Conservation (phyloP, 768 basidiomycete species). For the Suillus luteus region DNA sequence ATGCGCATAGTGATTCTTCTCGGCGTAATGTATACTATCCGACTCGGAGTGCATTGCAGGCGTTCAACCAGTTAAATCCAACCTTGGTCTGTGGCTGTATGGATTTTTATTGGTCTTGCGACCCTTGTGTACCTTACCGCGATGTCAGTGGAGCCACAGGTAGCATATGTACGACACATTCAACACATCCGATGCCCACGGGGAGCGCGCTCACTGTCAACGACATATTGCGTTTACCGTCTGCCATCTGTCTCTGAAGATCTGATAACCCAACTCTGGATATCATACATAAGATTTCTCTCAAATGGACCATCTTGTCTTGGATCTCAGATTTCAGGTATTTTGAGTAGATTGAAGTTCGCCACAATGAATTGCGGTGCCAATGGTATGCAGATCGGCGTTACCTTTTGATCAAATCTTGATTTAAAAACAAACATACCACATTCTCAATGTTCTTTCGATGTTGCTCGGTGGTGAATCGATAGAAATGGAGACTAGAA, state of each 20-base stretch:
- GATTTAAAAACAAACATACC: not conserved
- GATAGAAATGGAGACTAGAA: no score
- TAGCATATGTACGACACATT: not conserved
- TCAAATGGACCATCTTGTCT: not conserved
- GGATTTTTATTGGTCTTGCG: not conserved
- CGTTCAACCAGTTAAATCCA: not conserved
- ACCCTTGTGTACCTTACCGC: not conserved
- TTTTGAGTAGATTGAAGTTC: not conserved
- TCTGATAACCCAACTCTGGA: not conserved
- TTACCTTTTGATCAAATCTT: not conserved
- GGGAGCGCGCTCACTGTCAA: not conserved
- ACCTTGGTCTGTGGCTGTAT: not conserved
- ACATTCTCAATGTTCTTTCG: not conserved
- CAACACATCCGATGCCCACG: not conserved
- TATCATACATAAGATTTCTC: not conserved
- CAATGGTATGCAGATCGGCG: not conserved
- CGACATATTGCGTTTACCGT: not conserved
- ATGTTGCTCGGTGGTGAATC: no score
- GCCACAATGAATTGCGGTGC: not conserved
- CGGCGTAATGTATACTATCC: not conserved
- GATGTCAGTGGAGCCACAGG: not conserved
- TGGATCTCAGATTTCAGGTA: not conserved
- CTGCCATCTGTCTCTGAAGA: not conserved
- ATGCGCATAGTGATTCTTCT: not conserved
- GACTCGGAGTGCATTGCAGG: not conserved